phyloP scores from a whole-genome alignment of 352 stramenopile genomes.

The Saprolegnia parasitica region DNA sequence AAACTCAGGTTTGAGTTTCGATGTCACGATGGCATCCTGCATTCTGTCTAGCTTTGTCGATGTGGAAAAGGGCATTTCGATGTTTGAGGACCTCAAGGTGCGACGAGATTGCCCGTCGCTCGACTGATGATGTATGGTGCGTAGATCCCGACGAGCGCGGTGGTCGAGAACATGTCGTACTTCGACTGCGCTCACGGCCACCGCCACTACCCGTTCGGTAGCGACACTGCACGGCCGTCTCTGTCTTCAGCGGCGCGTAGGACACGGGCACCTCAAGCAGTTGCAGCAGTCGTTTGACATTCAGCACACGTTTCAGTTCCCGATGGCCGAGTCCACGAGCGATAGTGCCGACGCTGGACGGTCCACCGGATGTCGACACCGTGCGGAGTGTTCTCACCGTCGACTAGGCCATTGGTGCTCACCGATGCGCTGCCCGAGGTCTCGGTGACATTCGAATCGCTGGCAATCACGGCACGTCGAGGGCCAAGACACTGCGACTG shows the following conservation, averaged over 20 bases:
- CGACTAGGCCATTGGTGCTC: conserved; percentile 66
- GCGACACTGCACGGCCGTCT: conserved; percentile 2
- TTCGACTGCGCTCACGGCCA: conserved; percentile 87
- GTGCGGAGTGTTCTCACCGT: neutral
- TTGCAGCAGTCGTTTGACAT: conserved; percentile 75
- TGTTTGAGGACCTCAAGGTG: conserved; percentile 97
- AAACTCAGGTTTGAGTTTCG: conserved; percentile 73
- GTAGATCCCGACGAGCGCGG: conserved; percentile 91
- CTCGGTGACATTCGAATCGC: conserved; percentile 57
- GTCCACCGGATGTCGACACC: conserved; percentile 34
- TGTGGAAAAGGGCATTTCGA: conserved; percentile 97
- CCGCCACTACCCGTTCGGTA: conserved; percentile 84
- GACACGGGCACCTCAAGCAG: conserved; percentile 64
- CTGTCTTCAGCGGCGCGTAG: conserved; percentile 31
- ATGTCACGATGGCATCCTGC: neutral
- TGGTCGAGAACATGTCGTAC: conserved; percentile 99
- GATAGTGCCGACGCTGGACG: conserved; percentile 64
- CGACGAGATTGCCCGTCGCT: neutral
- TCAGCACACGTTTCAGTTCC: conserved; percentile 81
- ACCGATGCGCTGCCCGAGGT: conserved; percentile 60
- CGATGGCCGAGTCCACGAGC: conserved; percentile 72
- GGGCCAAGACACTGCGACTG: neutral
- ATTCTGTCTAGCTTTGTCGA: conserved; percentile 88
- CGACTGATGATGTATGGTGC: neutral
- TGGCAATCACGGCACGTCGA: conserved; percentile 51